Evolutionary conservation across 2,329 filamentous ascomycete species (phyloP), one percentile per base, ranked within the genome.

Genomic region (Kalaharituber pfeilii): DNA sequence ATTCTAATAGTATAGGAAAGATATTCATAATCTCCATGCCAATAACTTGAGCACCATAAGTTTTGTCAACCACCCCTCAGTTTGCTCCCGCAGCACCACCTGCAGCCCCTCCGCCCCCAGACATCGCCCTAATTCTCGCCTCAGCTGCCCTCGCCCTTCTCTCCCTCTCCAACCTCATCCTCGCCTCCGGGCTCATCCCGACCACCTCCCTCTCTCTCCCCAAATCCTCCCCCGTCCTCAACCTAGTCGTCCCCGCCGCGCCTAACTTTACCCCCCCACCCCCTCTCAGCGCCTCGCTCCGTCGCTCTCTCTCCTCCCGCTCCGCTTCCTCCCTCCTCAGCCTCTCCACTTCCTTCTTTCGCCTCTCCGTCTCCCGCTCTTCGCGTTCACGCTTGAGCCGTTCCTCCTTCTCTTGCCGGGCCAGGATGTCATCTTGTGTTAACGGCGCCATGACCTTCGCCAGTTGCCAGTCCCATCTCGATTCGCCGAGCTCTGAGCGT

Each of bases 111-210:
- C 33, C 49, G 9, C 5, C 25, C 29, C 63, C 69, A 63, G 78
- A 75, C 75, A 86, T 74, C 63, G 75, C 74, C 68, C 76, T 80
- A 57, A 95, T 74, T 65, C 89, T 78, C 70, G 89, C 88, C 69
- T 96, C 89, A 0, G 87, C 89, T 8, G 89, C 89, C 62, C 89
- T 78, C 2, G 89, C 89, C 65, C 89, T 81, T 62, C 86, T 75
- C 70, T 62, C 63, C 39, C 64, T 70, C 63, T 78, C 75, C 75
- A 86, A 73, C 64, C 75, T 75, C 69, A 95, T 75, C 65, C 89
- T 79, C 71, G 89, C 88, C 69, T 96, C 91, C 0, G 88, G 89
- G 7, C 91, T 91, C 63, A 89, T 79, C 3, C 91, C 91, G 65
- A 89, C 81, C 62, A 87, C 75, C 70, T 98, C 91, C 62, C 91